Evolutionary conservation across 345 rosid species (phyloP).

Genomic region (Punica granatum): DNA sequence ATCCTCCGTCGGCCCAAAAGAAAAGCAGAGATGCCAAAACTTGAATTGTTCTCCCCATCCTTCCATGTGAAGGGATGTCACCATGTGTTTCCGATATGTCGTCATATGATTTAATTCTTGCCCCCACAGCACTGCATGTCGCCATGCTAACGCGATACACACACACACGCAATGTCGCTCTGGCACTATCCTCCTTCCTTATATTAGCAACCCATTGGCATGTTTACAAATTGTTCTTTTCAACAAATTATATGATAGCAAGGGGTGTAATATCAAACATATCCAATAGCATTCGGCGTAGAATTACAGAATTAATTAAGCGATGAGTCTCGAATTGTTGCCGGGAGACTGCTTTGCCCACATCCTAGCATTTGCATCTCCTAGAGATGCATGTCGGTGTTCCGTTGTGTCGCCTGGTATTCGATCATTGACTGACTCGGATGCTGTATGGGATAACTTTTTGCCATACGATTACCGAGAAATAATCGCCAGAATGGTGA

Average conservation of each 20-base stretch:
- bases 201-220: background rate
- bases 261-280: too few species aligned
- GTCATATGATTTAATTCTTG: background rate
- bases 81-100: conserved; percentile 1
- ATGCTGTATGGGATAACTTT: background rate
- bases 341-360: background rate
- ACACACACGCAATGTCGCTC: background rate
- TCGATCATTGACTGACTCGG: background rate
- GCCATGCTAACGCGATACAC: background rate
- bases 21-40: background rate
- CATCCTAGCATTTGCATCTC: background rate
- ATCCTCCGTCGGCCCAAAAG: too few species aligned
- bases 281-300: too few species aligned
- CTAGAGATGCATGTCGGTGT: background rate
- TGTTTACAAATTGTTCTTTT: too few species aligned
- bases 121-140: background rate
- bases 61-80: conserved; percentile 5
- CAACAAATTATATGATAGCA: too few species aligned
- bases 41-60: background rate
- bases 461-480: background rate
- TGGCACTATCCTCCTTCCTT: background rate
- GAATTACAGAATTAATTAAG: too few species aligned
- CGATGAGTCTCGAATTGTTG: too few species aligned
- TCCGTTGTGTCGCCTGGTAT: background rate
- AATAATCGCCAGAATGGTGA: background rate